These are phyloP conservation scores for Silene noctiflora DNA, from an alignment of 179 eudicot genomes.

Conservation along the genomic window DNA sequence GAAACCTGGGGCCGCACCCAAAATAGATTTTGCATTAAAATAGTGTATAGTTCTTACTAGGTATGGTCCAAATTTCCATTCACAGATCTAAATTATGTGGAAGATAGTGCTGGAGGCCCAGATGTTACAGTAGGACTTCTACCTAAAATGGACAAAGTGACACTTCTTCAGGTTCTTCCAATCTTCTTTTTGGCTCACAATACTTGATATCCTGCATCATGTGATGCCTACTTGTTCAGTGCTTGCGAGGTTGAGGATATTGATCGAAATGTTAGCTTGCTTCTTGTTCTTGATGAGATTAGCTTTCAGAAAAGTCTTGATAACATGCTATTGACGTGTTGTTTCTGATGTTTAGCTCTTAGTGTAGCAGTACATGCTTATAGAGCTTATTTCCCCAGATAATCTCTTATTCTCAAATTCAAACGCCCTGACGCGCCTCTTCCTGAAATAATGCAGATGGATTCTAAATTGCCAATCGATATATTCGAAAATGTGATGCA, in stretches of 20 bases:
- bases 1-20: not conserved
- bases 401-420: not conserved
- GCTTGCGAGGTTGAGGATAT: not conserved
- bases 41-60: not conserved
- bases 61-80: not conserved
- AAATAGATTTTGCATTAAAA: not conserved
- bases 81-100: slow-evolving; percentile 81
- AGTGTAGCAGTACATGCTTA: not conserved
- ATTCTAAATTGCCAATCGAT: slow-evolving; percentile 74
- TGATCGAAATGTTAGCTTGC: not conserved
- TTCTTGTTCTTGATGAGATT: not conserved
- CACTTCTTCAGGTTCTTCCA: slow-evolving; percentile 79
- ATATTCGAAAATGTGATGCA: slow-evolving; percentile 88
- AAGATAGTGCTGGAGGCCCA: slow-evolving; percentile 98
- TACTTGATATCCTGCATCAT: not conserved
- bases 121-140: slow-evolving; percentile 89
- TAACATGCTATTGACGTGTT: not conserved
- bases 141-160: slow-evolving; percentile 80
- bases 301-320: not conserved
- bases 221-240: not conserved
- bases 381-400: not conserved
- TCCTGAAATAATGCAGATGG: slow-evolving; percentile 55
- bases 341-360: too few species aligned
- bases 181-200: not conserved
- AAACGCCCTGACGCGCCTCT: not conserved